Evolutionary conservation across 768 basidiomycete species (phyloP), one percentile per base, ranked within the genome.

Genomic region (Krasilnikovozyma curviuscula): DNA sequence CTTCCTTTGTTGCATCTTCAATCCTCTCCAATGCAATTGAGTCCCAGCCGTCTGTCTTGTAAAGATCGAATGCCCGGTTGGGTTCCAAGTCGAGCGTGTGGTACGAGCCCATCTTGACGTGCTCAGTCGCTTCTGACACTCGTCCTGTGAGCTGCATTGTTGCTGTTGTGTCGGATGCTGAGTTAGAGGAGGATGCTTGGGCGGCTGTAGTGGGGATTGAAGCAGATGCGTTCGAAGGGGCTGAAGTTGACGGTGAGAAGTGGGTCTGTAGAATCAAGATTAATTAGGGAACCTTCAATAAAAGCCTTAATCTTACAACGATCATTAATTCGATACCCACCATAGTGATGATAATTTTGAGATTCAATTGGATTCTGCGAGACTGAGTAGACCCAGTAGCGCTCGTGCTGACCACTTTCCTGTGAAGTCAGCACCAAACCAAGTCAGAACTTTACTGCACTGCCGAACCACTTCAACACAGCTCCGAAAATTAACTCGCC

Each of bases 331-430:
- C 6, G 10, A 28, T 16, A 38, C 55, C 75, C 35, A 91, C 72
- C 45, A 73, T 77, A 37, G 73, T 72, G 48, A 93, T 91, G 57
- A 73, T 69, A 21, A 98, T 63, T 1, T 86, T 93, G 29, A 98
- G 78, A 40, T 76, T 80, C 12, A 86, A 69, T 50, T 79, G 79
- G 28, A 95, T 73, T 29, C 93, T 75, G 56, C 81, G 81, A 2
- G 89, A 93, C 55, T 89, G 86, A 1, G 79, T 82, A 0, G 91
- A 93, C 46, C 93, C 93, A 5, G 93, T 98, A 1, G 81, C n/a
- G n/a, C n/a, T n/a, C n/a, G n/a, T n/a, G n/a, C n/a, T n/a, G n/a
- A n/a, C n/a, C n/a, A n/a, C n/a, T n/a, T 3, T 2, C 9, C 32
- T 9, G 32, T 10, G 32, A n/a, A 33, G 39, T 40, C 9, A 40